These are phyloP conservation scores for Neopestalotiopsis sp. DNA, from an alignment of 2,329 filamentous ascomycete genomes.

Conservation along the genomic window DNA sequence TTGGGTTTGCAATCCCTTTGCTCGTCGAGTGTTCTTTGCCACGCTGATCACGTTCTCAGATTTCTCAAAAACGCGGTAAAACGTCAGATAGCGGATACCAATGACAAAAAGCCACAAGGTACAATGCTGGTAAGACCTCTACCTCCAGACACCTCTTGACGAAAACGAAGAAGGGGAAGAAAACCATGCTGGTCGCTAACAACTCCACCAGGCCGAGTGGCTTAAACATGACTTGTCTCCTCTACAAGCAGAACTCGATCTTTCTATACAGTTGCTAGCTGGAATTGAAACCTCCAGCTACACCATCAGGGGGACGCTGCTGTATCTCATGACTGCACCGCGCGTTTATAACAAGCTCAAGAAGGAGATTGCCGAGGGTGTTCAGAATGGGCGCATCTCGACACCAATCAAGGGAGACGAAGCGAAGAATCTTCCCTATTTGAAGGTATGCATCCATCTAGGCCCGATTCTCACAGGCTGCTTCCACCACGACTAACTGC, in stretches of 20 bases:
- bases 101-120: background rate
- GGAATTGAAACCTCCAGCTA: conserved; percentile 25
- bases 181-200: background rate
- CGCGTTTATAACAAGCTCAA: conserved; percentile 23
- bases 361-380: conserved; percentile 23
- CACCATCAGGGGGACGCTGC: conserved; percentile 24
- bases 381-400: conserved; percentile 23
- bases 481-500: background rate
- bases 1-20: background rate
- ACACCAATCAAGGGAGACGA: conserved; percentile 21
- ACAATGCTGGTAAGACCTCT: conserved; percentile 5
- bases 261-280: conserved; percentile 30
- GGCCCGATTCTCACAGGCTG: no score
- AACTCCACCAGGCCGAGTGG: conserved; percentile 30
- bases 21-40: background rate
- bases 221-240: conserved; percentile 30
- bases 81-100: background rate
- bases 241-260: conserved; percentile 31
- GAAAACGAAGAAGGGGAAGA: no score
- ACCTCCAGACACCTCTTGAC: background rate
- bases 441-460: conserved; percentile 12
- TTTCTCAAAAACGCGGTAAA: background rate
- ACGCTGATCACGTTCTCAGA: background rate
- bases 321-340: conserved; percentile 26
- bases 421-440: conserved; percentile 12